These are phyloP conservation scores for Pueraria montana DNA, from an alignment of 306 rosid species.

Conservation along the genomic window DNA sequence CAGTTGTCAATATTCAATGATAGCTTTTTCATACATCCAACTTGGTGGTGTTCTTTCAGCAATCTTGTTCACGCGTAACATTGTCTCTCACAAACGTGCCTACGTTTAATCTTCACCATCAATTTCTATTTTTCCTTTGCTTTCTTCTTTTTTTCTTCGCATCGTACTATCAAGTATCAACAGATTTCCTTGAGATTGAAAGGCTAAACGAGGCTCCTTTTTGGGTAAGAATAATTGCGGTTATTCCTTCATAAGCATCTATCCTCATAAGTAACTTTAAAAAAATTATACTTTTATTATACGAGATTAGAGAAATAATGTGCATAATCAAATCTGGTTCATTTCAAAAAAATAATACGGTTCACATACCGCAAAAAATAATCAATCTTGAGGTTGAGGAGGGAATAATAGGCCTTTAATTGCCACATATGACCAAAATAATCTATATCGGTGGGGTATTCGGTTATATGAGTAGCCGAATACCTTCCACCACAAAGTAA, in stretches of 20 bases:
- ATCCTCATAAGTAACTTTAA: not conserved
- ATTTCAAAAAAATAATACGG: not conserved
- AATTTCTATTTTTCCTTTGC: not conserved
- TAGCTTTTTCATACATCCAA: constrained; percentile 24
- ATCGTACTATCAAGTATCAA: constrained; percentile 6
- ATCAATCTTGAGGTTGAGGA: no score
- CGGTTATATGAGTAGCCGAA: no score
- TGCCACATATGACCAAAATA: no score
- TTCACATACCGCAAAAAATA: not conserved
- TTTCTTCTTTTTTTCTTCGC: not conserved
- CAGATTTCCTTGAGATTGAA: constrained; percentile 1
- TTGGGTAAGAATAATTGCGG: not conserved
- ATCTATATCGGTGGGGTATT: no score
- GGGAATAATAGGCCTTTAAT: no score
- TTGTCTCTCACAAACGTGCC: not conserved
- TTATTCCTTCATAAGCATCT: constrained; percentile 15
- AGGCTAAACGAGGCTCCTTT: not conserved
- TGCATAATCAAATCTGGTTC: not conserved
- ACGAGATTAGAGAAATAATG: not conserved
- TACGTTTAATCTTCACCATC: constrained; percentile 4
- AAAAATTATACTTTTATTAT: not conserved
- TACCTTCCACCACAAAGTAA: no score
- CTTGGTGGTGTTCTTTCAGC: not conserved
- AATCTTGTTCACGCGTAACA: not conserved
- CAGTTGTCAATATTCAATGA: constrained; percentile 19